A percentile compares a stretch with the other conserved stretches of the same genome.
These are phyloP conservation scores for Termitomyces sp. DNA, from an alignment of 768 basidiomycete species.

Conservation along the genomic window DNA sequence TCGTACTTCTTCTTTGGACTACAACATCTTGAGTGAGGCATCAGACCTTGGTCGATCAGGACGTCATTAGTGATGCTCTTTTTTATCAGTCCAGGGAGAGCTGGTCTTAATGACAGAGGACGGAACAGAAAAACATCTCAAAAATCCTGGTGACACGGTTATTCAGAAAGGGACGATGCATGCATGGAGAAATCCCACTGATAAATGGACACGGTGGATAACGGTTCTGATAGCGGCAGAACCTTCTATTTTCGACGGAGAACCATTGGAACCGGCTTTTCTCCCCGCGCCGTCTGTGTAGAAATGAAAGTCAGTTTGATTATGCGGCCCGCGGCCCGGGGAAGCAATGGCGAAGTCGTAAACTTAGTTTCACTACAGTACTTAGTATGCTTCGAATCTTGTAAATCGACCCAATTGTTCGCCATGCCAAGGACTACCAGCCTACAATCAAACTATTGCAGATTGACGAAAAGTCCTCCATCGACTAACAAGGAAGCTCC, in stretches of 20 bases:
- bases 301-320: not conserved
- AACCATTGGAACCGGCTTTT: constrained; percentile 27
- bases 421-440: not conserved
- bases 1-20: constrained; percentile 55
- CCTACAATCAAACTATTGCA: constrained; percentile 38
- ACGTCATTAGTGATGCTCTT: not conserved
- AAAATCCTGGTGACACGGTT: constrained; percentile 51
- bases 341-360: not conserved
- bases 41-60: not conserved
- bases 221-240: constrained; percentile 50
- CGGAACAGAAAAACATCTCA: constrained; percentile 45
- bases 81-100: constrained; percentile 45
- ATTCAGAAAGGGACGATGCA: constrained; percentile 56
- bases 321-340: constrained; percentile 11
- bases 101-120: constrained; percentile 52
- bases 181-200: constrained; percentile 55
- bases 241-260: constrained; percentile 42
- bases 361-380: not conserved
- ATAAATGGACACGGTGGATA: constrained; percentile 46
- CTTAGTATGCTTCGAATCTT: not conserved
- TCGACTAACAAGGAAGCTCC: constrained; percentile 64
- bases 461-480: constrained; percentile 70
- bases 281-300: constrained; percentile 9
- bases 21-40: constrained; percentile 49
- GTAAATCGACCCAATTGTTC: not conserved